Conservation (phyloP, 1,284 basidiomycete genomes). For the Ustilago xerochloae region DNA sequence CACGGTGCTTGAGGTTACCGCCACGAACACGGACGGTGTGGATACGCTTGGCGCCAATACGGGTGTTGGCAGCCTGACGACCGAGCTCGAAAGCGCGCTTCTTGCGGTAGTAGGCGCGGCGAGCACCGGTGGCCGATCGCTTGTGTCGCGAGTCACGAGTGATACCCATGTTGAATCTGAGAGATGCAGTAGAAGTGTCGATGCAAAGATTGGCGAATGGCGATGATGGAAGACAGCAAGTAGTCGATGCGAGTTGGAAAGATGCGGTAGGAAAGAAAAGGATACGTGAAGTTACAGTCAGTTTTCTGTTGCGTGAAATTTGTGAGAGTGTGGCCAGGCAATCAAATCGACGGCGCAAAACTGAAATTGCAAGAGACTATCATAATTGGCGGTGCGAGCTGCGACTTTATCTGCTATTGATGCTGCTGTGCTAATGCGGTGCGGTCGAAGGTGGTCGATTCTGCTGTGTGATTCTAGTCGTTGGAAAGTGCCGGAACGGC, state of each 20-base stretch:
- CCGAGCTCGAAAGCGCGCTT: slow-evolving; percentile 68
- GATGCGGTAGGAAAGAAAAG: not conserved
- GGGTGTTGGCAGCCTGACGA: slow-evolving; percentile 68
- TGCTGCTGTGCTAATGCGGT: too few species aligned
- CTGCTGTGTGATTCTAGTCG: too few species aligned
- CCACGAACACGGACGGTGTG: slow-evolving; percentile 67
- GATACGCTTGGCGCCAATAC: slow-evolving; percentile 67
- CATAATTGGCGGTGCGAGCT: too few species aligned
- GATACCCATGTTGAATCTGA: slow-evolving; percentile 67
- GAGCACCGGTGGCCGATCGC: slow-evolving; percentile 66
- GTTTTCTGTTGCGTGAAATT: too few species aligned
- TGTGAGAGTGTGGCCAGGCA: too few species aligned
- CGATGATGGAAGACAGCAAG: not conserved
- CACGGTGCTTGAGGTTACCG: slow-evolving; percentile 68
- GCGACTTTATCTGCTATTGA: too few species aligned
- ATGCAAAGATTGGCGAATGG: not conserved
- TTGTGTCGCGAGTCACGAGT: slow-evolving; percentile 68
- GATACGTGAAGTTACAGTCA: slow-evolving; percentile 7
- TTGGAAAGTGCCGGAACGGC: too few species aligned
- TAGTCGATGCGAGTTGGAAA: not conserved
- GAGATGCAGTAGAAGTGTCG: not conserved
- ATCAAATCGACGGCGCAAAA: too few species aligned
- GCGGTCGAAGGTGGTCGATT: too few species aligned
- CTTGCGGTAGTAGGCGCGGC: slow-evolving; percentile 67
- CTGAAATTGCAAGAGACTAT: too few species aligned